Base-by-base conservation (phyloP, 331 rosid species). In the Rhamnella rubrinervis region DNA sequence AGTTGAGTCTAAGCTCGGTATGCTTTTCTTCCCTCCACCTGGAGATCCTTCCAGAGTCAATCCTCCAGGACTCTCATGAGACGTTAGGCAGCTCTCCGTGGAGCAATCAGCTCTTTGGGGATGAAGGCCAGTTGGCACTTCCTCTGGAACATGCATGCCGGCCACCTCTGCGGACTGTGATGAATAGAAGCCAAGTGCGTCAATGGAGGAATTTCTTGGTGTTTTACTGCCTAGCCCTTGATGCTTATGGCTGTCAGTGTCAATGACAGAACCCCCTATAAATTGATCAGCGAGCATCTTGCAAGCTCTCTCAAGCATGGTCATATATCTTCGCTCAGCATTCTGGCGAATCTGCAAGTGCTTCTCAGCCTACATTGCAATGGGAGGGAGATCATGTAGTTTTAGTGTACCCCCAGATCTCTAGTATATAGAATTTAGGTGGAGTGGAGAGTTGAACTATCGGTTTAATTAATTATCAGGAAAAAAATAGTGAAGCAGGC, bases 281-380 rank as follows among this genome's bases (percentile, higher is more conserved):
- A 91, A 89, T 66, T 95, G 97, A 80, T 95, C 95, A 10, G 97
- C 98, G 28, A 95, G 89, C 96, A 95, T 89, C 82, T 89, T 91
- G 83, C 99, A 95, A 61, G 99, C 96, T 84, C 96, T 86, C 83
- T 95, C 98, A 56, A 95, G 93, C 97, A 91, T 91, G 50, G 91
- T 93, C 86, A 95, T 91, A 74, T 95, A 95, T 74, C 92, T 86
- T 46, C 78, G 78, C 61, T 95, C 98, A 0, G 98, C 98, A 62
- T 85, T 93, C 77, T 95, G 95, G 72, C 97, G 97, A 81, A 95
- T 91, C 81, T 81, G 95, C 87, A 95, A 80, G 85, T 89, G 98
- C 83, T 91, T 95, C 89, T 95, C 98, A 19, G 98, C 98, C 98
- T 95, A 72, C 77, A 74, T 37, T 39, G 60, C 26, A 44, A 66